Base-by-base conservation (phyloP, 2,329 filamentous ascomycete genomes). In the Beauveria sp. region DNA sequence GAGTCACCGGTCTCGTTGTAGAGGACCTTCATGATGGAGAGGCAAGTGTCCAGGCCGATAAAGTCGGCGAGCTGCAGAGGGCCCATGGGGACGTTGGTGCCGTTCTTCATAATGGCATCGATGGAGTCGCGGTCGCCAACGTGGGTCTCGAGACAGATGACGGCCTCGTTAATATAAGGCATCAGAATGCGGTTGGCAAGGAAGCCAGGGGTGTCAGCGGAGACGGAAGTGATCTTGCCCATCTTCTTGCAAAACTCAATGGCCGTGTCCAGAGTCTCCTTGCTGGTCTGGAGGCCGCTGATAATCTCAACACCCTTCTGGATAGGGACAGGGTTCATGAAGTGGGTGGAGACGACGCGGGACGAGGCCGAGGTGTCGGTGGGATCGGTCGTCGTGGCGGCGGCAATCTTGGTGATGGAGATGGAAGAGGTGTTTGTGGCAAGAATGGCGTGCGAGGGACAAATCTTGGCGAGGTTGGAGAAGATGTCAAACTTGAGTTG, bases 401-500 rank as follows among this genome's bases (percentile, higher is more conserved):
- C 92, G 22, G 94, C 94, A 69, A 99, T 97, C 71, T 89, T 89
- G 48, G 94, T 99, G 73, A 99, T 97, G 63, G 91, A 93, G 72
- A 99, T 99, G 64, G 92, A 96, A n/a, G 92, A 96, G 7, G 94
- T 99, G 79, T 99, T 99, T 64, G 94, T 99, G 5, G 94, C 93
- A 41, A 99, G 84, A 68, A 99, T 90, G 62, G 94, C 86, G 71
- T 97, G 91, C 57, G 87, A 79, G 12, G 91, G 87, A 67, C 90
- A 92, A 67, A 96, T 86, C 68, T 89, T 78, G 7, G 92, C 92
- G 12, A 99, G 83, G 70, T 88, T 83, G 65, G 84, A 79, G 77
- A 99, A 99, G 66, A 99, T 96, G 66, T 87, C 85, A 66, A 87
- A 86, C 77, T 99, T 99, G 65, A 99, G 84, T 56, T 87, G 80